Percentiles rank a stretch among this genome's conserved stretches.
phyloP scores from a whole-genome alignment of 306 rosid genomes.

The Dryas octopetala region DNA sequence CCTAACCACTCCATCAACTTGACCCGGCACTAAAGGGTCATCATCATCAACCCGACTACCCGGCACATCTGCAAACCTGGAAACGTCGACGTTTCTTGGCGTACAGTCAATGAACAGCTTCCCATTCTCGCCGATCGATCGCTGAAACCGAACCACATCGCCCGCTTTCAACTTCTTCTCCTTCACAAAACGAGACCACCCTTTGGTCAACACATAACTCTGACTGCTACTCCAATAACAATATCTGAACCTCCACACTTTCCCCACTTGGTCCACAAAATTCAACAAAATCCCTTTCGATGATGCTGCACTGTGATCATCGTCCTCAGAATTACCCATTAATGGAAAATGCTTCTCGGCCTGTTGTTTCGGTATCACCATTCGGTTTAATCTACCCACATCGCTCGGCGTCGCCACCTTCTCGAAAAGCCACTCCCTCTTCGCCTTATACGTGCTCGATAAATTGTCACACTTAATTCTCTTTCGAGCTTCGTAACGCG shows the following conservation, averaged over 20 bases:
- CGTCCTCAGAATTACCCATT: not conserved
- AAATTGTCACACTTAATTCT: not conserved
- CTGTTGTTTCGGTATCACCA: slow-evolving; percentile 45
- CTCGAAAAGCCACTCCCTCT: slow-evolving; percentile 37
- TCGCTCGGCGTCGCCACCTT: slow-evolving; percentile 49
- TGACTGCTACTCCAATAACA: slow-evolving; percentile 52
- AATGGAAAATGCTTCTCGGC: slow-evolving; percentile 45
- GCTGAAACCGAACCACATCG: slow-evolving; percentile 33
- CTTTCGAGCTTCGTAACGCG: not conserved
- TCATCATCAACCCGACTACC: not conserved
- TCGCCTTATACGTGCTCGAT: not conserved
- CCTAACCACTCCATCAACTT: slow-evolving; percentile 28
- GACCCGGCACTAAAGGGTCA: not conserved
- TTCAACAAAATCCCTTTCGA: slow-evolving; percentile 30
- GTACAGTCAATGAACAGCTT: slow-evolving; percentile 28
- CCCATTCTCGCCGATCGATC: slow-evolving; percentile 30
- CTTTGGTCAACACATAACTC: slow-evolving; percentile 46
- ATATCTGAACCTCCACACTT: slow-evolving; percentile 44
- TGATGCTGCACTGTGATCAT: not conserved
- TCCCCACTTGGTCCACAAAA: slow-evolving; percentile 35
- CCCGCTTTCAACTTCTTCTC: slow-evolving; percentile 45
- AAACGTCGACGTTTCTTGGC: not conserved
- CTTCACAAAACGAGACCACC: slow-evolving; percentile 49
- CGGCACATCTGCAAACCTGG: not conserved
- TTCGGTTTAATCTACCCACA: slow-evolving; percentile 44